Percentiles rank a stretch among this genome's conserved stretches.
Evolutionary conservation across 768 basidiomycete genomes (phyloP).

Genomic region (Boletales sp.): DNA sequence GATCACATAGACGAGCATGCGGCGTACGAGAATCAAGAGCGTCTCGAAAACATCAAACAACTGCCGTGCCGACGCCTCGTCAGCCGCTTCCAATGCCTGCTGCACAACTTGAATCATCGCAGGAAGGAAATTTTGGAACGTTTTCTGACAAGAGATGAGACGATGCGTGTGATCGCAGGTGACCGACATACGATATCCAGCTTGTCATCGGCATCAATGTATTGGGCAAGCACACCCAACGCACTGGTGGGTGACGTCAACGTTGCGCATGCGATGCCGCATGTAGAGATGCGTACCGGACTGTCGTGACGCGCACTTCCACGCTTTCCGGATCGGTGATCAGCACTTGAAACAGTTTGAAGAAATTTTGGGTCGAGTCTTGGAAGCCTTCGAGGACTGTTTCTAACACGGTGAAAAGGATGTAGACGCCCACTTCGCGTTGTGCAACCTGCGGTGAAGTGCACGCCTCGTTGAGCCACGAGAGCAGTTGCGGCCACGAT

Average conservation of each 20-base stretch:
- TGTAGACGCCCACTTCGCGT: conserved; percentile 89
- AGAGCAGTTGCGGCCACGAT: conserved; percentile 84
- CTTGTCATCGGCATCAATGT: conserved; percentile 86
- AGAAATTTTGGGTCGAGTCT: conserved; percentile 66
- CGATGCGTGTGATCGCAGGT: neutral
- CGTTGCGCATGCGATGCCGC: neutral
- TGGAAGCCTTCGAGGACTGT: conserved; percentile 89
- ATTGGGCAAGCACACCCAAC: conserved; percentile 91
- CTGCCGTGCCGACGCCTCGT: conserved; percentile 81
- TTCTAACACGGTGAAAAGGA: conserved; percentile 89
- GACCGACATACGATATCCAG: conserved; percentile 64
- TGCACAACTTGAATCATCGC: conserved; percentile 86
- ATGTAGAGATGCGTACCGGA: conserved; percentile 46
- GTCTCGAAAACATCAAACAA: conserved; percentile 96
- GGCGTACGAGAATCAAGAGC: conserved; percentile 80
- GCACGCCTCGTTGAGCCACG: conserved; percentile 80
- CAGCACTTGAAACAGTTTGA: conserved; percentile 72
- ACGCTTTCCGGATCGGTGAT: conserved; percentile 81
- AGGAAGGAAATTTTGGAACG: conserved; percentile 85
- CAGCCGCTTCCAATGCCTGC: conserved; percentile 71
- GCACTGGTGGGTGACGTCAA: conserved; percentile 43
- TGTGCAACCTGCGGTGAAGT: conserved; percentile 64
- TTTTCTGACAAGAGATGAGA: conserved; percentile 47
- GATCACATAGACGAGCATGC: neutral
- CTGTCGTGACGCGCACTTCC: conserved; percentile 88